These are phyloP conservation scores for Suillus plorans DNA, from an alignment of 768 basidiomycete genomes.

Conservation along the genomic window DNA sequence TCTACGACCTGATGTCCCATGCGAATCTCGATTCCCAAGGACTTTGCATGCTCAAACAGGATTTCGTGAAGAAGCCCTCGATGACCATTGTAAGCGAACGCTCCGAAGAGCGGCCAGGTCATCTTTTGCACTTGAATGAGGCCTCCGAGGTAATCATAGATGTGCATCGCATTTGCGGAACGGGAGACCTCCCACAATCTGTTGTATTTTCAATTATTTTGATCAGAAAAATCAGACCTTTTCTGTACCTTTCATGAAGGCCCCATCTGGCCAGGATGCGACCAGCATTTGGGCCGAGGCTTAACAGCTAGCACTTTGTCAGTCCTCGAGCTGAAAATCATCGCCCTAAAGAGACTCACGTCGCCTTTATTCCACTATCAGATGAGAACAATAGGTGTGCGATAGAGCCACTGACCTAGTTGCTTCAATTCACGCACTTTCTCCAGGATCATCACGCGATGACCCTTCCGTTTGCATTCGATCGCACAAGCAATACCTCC, in stretches of 20 bases:
- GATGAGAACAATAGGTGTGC: background rate
- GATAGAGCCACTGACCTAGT: slow-evolving; percentile 14
- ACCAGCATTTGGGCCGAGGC: slow-evolving; percentile 22
- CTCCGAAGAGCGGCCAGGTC: slow-evolving; percentile 14
- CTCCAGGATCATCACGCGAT: slow-evolving; percentile 23
- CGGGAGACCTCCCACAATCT: slow-evolving; percentile 23
- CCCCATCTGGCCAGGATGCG: slow-evolving; percentile 23
- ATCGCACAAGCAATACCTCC: slow-evolving; percentile 30
- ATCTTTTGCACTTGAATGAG: slow-evolving; percentile 19
- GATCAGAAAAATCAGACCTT: slow-evolving; percentile 13
- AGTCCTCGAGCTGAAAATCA: background rate
- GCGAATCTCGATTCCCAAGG: slow-evolving; percentile 19
- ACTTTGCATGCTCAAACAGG: slow-evolving; percentile 19
- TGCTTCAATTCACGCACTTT: slow-evolving; percentile 16
- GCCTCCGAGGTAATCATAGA: slow-evolving; percentile 22
- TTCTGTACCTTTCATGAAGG: slow-evolving; percentile 17
- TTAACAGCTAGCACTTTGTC: slow-evolving; percentile 15
- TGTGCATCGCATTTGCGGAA: slow-evolving; percentile 13
- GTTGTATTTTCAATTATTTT: slow-evolving; percentile 6
- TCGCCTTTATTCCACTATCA: slow-evolving; percentile 16
- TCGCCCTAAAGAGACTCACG: slow-evolving; percentile 7
- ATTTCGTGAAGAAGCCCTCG: slow-evolving; percentile 25
- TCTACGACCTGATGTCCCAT: slow-evolving; percentile 18
- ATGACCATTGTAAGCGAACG: slow-evolving; percentile 27
- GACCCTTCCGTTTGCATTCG: slow-evolving; percentile 22